These are phyloP conservation scores for Oryza punctata DNA, from an alignment of 176 grass and related monocot species.

Conservation along the genomic window DNA sequence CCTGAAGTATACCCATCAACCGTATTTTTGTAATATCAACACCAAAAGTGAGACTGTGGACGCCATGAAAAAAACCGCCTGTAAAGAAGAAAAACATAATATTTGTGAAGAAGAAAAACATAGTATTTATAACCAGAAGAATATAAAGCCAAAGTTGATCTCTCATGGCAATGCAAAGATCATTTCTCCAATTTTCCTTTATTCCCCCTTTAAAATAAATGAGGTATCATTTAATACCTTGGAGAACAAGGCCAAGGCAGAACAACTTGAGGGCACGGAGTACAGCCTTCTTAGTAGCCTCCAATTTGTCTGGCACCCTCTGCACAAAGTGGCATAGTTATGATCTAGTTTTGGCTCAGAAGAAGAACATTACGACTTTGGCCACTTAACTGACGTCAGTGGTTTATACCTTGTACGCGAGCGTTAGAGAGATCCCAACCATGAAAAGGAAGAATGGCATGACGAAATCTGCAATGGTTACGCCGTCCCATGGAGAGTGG, in stretches of 20 bases:
- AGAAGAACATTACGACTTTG: not conserved
- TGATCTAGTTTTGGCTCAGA: not conserved
- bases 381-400: not conserved
- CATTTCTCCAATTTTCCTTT: no score
- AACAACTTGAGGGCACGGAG: slow-evolving; percentile 61
- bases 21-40: slow-evolving; percentile 53
- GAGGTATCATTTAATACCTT: slow-evolving; percentile 42
- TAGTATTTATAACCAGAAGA: not conserved
- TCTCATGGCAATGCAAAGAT: not conserved
- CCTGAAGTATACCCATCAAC: slow-evolving; percentile 42
- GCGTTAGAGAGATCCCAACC: slow-evolving; percentile 56
- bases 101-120: not conserved
- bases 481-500: slow-evolving; percentile 67
- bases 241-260: slow-evolving; percentile 65
- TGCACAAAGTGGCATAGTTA: slow-evolving; percentile 27
- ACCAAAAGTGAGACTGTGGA: slow-evolving; percentile 60
- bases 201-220: not conserved
- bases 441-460: slow-evolving; percentile 85
- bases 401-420: slow-evolving; percentile 62
- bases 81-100: not conserved
- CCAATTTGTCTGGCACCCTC: slow-evolving; percentile 50
- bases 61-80: slow-evolving; percentile 70
- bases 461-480: slow-evolving; percentile 61
- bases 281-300: slow-evolving; percentile 60
- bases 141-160: not conserved